Evolutionary conservation across 1,139 yeast species (phyloP).

Genomic region (Yarrowia galli): DNA sequence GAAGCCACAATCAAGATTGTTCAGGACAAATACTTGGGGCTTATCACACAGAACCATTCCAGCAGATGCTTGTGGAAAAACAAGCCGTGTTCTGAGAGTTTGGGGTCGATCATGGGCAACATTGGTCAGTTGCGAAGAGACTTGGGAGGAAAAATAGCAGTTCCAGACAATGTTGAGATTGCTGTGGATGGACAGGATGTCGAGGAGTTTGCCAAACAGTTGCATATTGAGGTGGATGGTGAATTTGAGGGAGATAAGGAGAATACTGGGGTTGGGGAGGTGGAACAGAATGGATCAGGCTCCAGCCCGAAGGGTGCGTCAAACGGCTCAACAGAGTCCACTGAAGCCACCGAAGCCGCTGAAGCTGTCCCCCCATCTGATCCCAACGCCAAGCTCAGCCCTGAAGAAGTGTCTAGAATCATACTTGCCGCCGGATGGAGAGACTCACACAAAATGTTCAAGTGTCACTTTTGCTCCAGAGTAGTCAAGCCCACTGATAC

Average conservation of each 20-base stretch:
- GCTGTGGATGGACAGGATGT: background rate
- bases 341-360: too few relatives aligned
- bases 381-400: background rate
- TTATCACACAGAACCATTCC: constrained; percentile 3
- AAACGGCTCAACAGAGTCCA: background rate
- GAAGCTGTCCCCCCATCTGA: background rate
- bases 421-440: constrained; percentile 26
- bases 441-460: background rate
- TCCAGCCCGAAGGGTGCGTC: background rate
- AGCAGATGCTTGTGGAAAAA: constrained; percentile 5
- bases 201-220: background rate
- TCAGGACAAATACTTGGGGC: constrained; percentile 1
- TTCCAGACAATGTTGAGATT: background rate
- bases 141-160: background rate
- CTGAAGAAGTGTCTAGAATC: background rate
- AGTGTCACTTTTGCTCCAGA: constrained; percentile 25
- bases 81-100: constrained; percentile 10
- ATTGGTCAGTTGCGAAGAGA: constrained; percentile 1
- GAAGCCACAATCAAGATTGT: background rate
- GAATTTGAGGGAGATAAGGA: background rate
- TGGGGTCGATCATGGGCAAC: constrained; percentile 18
- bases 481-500: background rate
- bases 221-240: background rate
- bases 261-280: too few relatives aligned
- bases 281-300: background rate